Conservation (phyloP, 2,329 filamentous ascomycete genomes). For the Sarocladiaceae sp. region DNA sequence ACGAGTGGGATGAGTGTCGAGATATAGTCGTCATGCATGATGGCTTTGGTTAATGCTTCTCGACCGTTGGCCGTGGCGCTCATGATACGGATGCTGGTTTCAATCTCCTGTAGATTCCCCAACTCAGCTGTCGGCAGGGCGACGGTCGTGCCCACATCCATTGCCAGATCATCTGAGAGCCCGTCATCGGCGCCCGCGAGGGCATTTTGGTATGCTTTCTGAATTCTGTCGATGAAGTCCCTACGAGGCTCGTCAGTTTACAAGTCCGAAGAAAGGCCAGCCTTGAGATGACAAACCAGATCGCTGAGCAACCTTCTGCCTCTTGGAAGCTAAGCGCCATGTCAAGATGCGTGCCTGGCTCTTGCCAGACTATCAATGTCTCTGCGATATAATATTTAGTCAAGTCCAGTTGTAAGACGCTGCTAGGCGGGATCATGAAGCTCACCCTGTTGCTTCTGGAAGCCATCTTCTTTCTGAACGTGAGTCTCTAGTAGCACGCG, state of each 20-base stretch:
- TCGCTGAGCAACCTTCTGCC: conserved; percentile 84
- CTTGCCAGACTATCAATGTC: conserved; percentile 97
- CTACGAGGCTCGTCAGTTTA: conserved; percentile 25
- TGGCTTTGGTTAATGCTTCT: conserved; percentile 82
- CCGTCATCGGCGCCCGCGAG: conserved; percentile 70
- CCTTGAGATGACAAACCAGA: conserved; percentile 62
- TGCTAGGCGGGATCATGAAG: no score
- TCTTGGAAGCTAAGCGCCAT: conserved; percentile 99
- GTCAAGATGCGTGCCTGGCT: conserved; percentile 75
- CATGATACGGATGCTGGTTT: conserved; percentile 75
- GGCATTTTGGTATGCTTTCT: conserved; percentile 64
- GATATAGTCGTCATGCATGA: conserved; percentile 84
- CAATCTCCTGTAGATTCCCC: conserved; percentile 79
- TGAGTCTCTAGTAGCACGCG: conserved; percentile 82
- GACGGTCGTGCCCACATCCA: conserved; percentile 68
- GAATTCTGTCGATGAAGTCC: conserved; percentile 87
- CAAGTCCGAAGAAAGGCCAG: no score
- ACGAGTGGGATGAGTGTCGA: conserved; percentile 81
- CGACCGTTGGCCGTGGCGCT: conserved; percentile 71
- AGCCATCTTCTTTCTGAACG: conserved; percentile 90
- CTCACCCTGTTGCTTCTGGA: conserved; percentile 95
- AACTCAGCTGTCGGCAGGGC: conserved; percentile 75
- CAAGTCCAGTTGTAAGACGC: no score
- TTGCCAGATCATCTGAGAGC: conserved; percentile 77
- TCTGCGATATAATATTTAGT: conserved; percentile 48